Conservation (phyloP, 148 eudicot genomes). For the Chenopodium berlandieri region DNA sequence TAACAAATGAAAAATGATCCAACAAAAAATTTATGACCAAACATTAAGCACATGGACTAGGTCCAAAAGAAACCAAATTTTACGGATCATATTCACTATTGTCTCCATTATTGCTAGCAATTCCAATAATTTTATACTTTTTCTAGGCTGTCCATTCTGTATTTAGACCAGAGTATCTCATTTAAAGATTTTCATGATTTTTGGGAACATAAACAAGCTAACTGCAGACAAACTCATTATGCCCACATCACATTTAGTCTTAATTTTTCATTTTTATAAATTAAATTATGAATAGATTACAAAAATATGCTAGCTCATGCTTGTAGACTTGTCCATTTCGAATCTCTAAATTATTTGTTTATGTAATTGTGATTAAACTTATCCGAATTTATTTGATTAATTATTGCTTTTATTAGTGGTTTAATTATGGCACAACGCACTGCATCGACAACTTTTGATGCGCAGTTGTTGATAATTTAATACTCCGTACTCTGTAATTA, state of each 20-base stretch:
- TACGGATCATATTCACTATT: conserved; percentile 26
- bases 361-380: too few relatives aligned
- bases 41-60: conserved; percentile 27
- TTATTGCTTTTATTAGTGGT: background rate
- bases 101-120: conserved; percentile 22
- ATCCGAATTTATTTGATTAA: too few relatives aligned
- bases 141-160: conserved; percentile 24
- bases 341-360: background rate
- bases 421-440: background rate
- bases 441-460: conserved; percentile 1
- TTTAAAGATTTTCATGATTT: conserved; percentile 9
- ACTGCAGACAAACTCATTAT: conserved; percentile 15
- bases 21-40: background rate
- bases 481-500: too few relatives aligned
- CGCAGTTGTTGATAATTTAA: too few relatives aligned
- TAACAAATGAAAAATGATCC: background rate
- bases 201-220: background rate
- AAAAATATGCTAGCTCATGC: background rate
- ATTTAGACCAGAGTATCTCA: background rate
- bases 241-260: background rate
- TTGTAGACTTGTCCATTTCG: background rate
- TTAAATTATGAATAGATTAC: background rate
- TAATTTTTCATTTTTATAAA: too few relatives aligned
- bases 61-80: conserved; percentile 16
- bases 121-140: background rate